Evolutionary conservation across 345 rosid species (phyloP), one percentile per base, ranked within the genome.

Genomic region (Ricinus communis): DNA sequence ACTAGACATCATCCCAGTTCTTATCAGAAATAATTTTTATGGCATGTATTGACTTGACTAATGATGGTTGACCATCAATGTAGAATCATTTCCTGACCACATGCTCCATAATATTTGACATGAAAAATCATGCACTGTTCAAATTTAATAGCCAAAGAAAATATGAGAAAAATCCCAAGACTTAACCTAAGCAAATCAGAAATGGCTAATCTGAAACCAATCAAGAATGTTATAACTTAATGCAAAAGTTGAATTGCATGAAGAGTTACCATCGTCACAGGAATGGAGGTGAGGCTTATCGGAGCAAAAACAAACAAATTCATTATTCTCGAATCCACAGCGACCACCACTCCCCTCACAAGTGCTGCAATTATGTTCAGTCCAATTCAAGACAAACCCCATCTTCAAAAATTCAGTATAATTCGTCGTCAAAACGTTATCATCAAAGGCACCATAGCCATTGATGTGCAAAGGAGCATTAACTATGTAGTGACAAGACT

Each of bases 341-440:
- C 86, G 33, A 0, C 89, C 91, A 0, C 88, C 88, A 61, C 91
- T 85, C 36, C 9, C 54, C 38, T 58, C 66, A 57, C 90, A 88
- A 57, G 73, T 46, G 45, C 49, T 63, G 69, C 89, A 88, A 77
- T 69, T 62, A 41, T 67, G 78, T 69, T 81, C 87, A 58, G 67
- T 70, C 89, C 89, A 88, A 11, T 71, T 83, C 89, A 90, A 65
- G 69, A 81, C 54, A 66, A 88, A 84, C 5, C 95, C 96, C 68
- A 36, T 79, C 76, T 72, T 77, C 79, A 87, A 68, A 49, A 46
- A 27, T 16, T 65, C 69, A 47, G 43, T 65, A 63, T 81, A 88
- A 73, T 68, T 53, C 82, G 70, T 71, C 0, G 0, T 0, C 22
- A 16, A 60, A 2, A 59, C 21, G 1, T 33, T 16, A 11, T 36